Evolutionary conservation across 2,329 filamentous ascomycete species (phyloP).

Genomic region (Tympanopsis confertula): DNA sequence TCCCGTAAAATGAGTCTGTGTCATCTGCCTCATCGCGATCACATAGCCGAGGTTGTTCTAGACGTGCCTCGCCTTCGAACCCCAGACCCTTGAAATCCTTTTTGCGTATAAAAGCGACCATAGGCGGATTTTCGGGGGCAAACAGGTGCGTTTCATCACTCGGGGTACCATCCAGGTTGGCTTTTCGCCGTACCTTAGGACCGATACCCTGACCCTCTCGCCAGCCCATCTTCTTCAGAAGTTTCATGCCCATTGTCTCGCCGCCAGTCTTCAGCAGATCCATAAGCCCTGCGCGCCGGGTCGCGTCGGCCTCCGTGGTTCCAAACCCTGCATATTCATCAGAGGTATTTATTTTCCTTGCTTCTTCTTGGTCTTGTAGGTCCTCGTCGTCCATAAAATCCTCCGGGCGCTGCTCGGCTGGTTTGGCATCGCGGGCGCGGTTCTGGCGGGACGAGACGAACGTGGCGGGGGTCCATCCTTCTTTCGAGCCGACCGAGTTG

Average conservation of each 20-base stretch:
- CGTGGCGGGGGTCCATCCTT: constrained; percentile 87
- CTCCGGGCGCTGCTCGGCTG: constrained; percentile 56
- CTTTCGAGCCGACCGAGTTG: constrained; percentile 95
- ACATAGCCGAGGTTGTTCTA: constrained; percentile 8
- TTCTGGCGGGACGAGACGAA: constrained; percentile 84
- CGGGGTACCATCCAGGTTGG: constrained; percentile 44
- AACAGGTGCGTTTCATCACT: constrained; percentile 42
- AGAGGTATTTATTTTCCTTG: constrained; percentile 61
- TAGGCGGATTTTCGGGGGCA: neutral
- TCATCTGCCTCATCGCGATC: neutral
- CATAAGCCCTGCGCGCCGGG: constrained; percentile 38
- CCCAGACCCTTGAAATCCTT: constrained; percentile 31
- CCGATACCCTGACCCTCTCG: constrained; percentile 86
- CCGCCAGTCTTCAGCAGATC: constrained; percentile 63
- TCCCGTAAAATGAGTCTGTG: neutral
- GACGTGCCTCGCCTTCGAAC: constrained; percentile 24
- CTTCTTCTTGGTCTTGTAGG: constrained; percentile 72
- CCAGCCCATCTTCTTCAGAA: constrained; percentile 92
- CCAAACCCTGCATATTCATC: constrained; percentile 68
- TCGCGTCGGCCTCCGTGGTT: constrained; percentile 38
- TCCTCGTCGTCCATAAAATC: constrained; percentile 99
- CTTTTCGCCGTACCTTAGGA: constrained; percentile 67
- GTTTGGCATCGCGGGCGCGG: constrained; percentile 50
- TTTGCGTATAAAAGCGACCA: constrained; percentile 26
- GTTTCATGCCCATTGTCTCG: constrained; percentile 75